Conservation (phyloP, 2,329 filamentous ascomycete genomes). For the Monosporascus ibericus region DNA sequence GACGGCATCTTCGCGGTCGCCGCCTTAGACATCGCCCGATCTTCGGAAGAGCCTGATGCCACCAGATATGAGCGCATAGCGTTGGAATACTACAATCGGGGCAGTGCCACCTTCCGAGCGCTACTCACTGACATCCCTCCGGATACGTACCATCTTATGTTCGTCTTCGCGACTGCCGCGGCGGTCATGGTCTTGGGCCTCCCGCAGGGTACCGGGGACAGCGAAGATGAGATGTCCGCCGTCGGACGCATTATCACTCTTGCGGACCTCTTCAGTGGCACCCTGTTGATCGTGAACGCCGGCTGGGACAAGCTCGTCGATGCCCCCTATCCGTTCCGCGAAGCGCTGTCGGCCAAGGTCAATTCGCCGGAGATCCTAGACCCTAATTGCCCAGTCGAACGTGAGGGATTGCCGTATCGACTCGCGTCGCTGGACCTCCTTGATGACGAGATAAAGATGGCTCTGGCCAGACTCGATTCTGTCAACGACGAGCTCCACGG, state of each 20-base stretch:
- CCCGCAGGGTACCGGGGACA: conserved; percentile 15
- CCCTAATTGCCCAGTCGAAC: conserved; percentile 8
- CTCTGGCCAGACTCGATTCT: conserved; percentile 14
- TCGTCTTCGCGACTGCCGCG: conserved; percentile 25
- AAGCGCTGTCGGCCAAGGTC: neutral
- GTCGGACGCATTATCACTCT: conserved; percentile 17
- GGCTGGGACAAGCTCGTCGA: conserved; percentile 18
- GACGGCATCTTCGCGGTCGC: conserved; percentile 31
- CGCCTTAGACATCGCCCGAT: conserved; percentile 26
- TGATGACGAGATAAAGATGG: conserved; percentile 10
- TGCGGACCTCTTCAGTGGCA: conserved; percentile 21
- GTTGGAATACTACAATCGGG: conserved; percentile 28
- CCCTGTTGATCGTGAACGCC: conserved; percentile 18
- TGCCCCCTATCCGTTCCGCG: conserved; percentile 17
- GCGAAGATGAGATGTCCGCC: conserved; percentile 9
- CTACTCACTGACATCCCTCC: conserved; percentile 22
- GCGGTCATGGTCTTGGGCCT: conserved; percentile 23
- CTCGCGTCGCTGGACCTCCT: conserved; percentile 13
- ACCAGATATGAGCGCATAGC: conserved; percentile 23
- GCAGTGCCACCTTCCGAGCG: conserved; percentile 25
- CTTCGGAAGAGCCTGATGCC: conserved; percentile 10
- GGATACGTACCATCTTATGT: conserved; percentile 22
- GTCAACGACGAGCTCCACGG: conserved; percentile 16
- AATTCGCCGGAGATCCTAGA: neutral
- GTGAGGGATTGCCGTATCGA: conserved; percentile 5